A percentile compares a stretch with the other conserved stretches of the same genome.
phyloP scores from a whole-genome alignment of 192 early-diverging fungal species.

The Umbelopsis vinacea region DNA sequence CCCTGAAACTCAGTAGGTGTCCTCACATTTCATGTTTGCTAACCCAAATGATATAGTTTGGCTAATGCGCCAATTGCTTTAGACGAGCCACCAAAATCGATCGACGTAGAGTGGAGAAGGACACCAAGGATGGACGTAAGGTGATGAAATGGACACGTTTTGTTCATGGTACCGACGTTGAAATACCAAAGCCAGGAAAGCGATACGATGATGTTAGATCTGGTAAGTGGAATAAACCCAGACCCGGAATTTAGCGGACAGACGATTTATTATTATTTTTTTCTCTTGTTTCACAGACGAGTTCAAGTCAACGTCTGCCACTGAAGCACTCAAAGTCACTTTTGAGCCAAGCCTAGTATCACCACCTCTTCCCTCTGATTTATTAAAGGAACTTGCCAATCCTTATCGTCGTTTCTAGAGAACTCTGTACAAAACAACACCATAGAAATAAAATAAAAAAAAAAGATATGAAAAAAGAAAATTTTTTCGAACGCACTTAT shows the following conservation, averaged over 20 bases:
- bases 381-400: constrained; percentile 39
- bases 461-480: not conserved
- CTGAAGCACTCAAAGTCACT: constrained; percentile 32
- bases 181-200: constrained; percentile 39
- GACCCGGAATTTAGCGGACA: not conserved
- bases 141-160: constrained; percentile 40
- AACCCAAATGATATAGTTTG: not conserved
- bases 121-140: constrained; percentile 29
- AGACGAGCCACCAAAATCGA: constrained; percentile 37
- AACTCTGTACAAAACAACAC: not conserved
- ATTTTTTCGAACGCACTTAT: not conserved
- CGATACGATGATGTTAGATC: constrained; percentile 38
- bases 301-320: constrained; percentile 32
- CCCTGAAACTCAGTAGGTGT: constrained; percentile 48
- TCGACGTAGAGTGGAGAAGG: constrained; percentile 34
- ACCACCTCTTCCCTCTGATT: constrained; percentile 32
- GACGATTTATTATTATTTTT: not conserved
- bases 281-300: constrained; percentile 27
- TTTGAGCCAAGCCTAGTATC: constrained; percentile 18
- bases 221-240: constrained; percentile 24
- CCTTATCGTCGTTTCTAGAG: constrained; percentile 24
- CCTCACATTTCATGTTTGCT: no score
- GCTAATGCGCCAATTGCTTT: constrained; percentile 9
- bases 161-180: constrained; percentile 43
- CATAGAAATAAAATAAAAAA: not conserved